Base-by-base conservation (phyloP, 306 rosid genomes). In the Cucumis hystrix region DNA sequence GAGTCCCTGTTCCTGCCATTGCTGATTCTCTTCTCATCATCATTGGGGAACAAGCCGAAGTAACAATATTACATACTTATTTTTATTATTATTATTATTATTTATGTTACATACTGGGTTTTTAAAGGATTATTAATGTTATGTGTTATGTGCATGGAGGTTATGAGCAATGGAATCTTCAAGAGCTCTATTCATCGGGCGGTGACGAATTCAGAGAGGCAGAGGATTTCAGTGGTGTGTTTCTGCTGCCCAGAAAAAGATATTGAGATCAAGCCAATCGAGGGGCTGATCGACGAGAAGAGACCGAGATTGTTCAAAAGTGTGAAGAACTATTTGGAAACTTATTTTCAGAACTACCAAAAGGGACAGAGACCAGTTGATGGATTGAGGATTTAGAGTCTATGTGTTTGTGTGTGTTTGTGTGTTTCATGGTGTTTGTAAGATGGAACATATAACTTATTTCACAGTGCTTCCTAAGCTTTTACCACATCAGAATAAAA, bases 21-120 rank as follows among this genome's bases (percentile, higher is more conserved):
- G 75, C 93, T 39, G 81, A 86, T 54, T 91, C 97, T 81, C 84
- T 93, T 15, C 39, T 91, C 63, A 68, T 93, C 59, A 89, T 89
- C 63, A 81, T 93, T 78, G 98, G 98, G 62, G 98, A 93, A 73
- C 97, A 89, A 85, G 77, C 82, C 6, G 92, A 91, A 91, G 97
- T 18, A 20, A 13, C 16, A 47, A 47, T 13, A 13, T 47, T 12
- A 47, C 0, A 47, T 5, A 47, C 54, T 47, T 10, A 11, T 0
- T 47, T 45, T 45, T 45, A 4, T 10, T 28, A 0, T 45, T 11
- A 12, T 47, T 4, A 47, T 12, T 23, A 23, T 47, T 47, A n/a
- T 45, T 45, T 4, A 45, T 45, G 8, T 45, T 47, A 15, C 16
- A 47, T 47, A 11, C 5, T 12, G 54, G 54, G 54, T 13, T 47